Evolutionary conservation across 108 stramenopile species (phyloP).

Genomic region (Epipyxis sp.): DNA sequence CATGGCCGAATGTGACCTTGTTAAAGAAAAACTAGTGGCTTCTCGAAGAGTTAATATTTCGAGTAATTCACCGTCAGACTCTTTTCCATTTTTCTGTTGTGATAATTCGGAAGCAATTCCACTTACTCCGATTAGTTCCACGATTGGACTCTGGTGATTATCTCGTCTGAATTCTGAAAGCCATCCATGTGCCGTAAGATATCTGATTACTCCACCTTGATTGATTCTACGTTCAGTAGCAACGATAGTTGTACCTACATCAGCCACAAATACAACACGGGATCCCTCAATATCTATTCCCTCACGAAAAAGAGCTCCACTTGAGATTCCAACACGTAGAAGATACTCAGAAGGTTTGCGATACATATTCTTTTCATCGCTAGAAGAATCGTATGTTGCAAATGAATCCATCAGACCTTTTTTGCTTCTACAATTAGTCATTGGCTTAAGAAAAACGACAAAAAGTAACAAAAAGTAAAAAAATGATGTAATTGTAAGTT

Average conservation of each 20-base stretch:
- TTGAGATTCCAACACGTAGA: constrained; percentile 75
- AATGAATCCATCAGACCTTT: too few species aligned
- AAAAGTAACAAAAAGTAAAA: too few species aligned
- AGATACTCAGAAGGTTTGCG: constrained; percentile 44
- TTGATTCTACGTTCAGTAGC: constrained; percentile 79
- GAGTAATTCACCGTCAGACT: too few species aligned
- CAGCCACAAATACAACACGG: constrained; percentile 16
- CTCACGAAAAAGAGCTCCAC: constrained; percentile 80
- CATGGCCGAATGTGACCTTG: neutral
- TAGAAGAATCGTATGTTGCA: too few species aligned
- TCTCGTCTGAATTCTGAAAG: constrained; percentile 84
- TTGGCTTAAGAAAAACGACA: too few species aligned
- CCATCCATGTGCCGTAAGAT: constrained; percentile 78
- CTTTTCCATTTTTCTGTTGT: too few species aligned
- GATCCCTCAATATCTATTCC: constrained; percentile 82
- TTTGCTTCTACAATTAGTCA: neutral
- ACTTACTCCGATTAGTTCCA: constrained; percentile 72
- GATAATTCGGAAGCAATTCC: too few species aligned
- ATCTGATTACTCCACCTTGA: constrained; percentile 79
- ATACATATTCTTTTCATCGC: neutral
- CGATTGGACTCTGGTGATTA: constrained; percentile 81
- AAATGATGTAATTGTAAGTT: too few species aligned
- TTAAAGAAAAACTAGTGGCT: neutral
- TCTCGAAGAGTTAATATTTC: too few species aligned
- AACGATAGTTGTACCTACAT: constrained; percentile 69